These are phyloP conservation scores for Aureobasidium uvarum DNA, from an alignment of 2,329 filamentous ascomycete species.

Conservation along the genomic window DNA sequence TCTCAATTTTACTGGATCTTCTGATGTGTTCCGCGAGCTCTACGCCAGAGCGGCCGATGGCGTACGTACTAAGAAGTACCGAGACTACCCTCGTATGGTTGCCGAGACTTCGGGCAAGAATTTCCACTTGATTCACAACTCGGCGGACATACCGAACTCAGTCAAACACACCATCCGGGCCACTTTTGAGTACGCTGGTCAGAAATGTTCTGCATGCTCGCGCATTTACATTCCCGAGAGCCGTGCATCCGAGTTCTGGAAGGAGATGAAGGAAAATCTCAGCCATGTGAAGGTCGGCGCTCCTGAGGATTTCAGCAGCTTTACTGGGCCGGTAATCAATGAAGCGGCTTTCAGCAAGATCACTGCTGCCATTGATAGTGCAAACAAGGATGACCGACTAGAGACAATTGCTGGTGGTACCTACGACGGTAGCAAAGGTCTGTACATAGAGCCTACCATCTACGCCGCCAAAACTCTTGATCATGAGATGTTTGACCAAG, in stretches of 20 bases:
- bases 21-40: conserved; percentile 42
- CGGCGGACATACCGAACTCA: conserved; percentile 49
- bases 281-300: conserved; percentile 36
- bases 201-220: conserved; percentile 54
- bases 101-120: conserved; percentile 57
- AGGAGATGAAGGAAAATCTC: conserved; percentile 33
- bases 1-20: conserved; percentile 42
- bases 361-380: conserved; percentile 47
- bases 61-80: conserved; percentile 37
- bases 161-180: conserved; percentile 50
- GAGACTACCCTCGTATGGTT: conserved; percentile 48
- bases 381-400: conserved; percentile 46
- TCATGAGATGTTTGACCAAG: conserved; percentile 48
- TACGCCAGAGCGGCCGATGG: conserved; percentile 39
- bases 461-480: conserved; percentile 45
- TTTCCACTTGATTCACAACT: conserved; percentile 52
- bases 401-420: conserved; percentile 49
- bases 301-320: conserved; percentile 42
- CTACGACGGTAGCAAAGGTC: conserved; percentile 40
- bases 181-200: conserved; percentile 54
- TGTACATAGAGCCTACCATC: conserved; percentile 48
- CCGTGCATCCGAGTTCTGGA: conserved; percentile 40
- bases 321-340: conserved; percentile 54
- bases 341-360: conserved; percentile 49
- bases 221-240: conserved; percentile 39